Percentiles rank a stretch among this genome's conserved stretches.
Conservation (phyloP, 2,329 filamentous ascomycete genomes). For the Phaeophleospora eucalypticola region DNA sequence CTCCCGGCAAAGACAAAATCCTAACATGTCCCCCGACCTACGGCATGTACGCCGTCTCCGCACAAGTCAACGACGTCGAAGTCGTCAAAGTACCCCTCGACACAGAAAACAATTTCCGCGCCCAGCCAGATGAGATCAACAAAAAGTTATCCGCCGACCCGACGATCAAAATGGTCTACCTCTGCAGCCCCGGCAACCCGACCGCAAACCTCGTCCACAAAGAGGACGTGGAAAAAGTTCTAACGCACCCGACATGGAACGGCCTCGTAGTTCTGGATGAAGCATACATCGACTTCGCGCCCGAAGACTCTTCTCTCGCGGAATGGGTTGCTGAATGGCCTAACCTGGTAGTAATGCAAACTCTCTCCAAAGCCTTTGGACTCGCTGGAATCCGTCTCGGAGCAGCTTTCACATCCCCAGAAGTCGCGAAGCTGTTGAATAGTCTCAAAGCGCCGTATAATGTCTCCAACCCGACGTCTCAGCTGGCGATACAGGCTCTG, state of each 20-base stretch:
- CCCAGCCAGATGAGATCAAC: conserved; percentile 67
- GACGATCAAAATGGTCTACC: conserved; percentile 80
- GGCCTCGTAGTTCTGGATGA: conserved; percentile 91
- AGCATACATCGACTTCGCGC: conserved; percentile 93
- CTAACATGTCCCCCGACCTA: conserved; percentile 95
- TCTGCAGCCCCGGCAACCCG: conserved; percentile 94
- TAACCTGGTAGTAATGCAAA: conserved; percentile 97
- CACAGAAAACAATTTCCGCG: conserved; percentile 64
- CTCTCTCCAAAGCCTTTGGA: conserved; percentile 95
- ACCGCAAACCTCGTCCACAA: conserved; percentile 77
- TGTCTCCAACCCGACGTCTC: conserved; percentile 80
- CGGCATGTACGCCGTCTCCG: conserved; percentile 95
- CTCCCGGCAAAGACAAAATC: conserved; percentile 81
- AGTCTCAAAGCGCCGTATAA: conserved; percentile 96
- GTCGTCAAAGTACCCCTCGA: conserved; percentile 83
- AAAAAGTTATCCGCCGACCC: conserved; percentile 59
- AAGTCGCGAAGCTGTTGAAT: conserved; percentile 78
- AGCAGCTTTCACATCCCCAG: conserved; percentile 71
- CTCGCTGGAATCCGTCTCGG: conserved; percentile 90
- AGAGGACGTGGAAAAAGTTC: conserved; percentile 65
- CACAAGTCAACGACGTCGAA: conserved; percentile 85
- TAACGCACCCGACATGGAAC: conserved; percentile 90
- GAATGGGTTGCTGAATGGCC: conserved; percentile 91
- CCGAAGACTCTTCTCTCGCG: conserved; percentile 72
- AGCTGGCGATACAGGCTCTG: conserved; percentile 72